Conservation (phyloP, 306 rosid species). For the Dalbergia cochinchinensis region DNA sequence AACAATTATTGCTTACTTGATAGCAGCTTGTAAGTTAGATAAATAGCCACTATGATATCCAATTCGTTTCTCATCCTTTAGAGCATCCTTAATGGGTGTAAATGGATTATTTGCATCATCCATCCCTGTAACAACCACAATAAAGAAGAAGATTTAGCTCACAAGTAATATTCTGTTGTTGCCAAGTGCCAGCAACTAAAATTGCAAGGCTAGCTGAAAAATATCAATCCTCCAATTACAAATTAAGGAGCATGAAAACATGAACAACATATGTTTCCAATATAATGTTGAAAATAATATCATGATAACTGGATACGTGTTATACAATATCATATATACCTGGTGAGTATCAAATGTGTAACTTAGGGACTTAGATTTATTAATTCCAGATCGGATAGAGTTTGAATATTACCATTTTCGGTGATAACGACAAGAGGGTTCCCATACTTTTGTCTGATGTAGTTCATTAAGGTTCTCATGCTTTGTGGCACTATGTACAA, state of each 20-base stretch:
- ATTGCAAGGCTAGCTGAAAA: too few species aligned
- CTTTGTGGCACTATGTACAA: slow-evolving; percentile 88
- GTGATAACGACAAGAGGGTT: slow-evolving; percentile 85
- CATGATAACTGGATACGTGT: neutral
- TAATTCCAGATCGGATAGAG: slow-evolving; percentile 1
- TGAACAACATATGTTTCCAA: neutral
- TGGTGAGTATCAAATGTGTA: neutral
- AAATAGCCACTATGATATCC: slow-evolving; percentile 78
- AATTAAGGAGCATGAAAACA: neutral
- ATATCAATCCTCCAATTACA: neutral
- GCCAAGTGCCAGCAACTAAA: too few species aligned
- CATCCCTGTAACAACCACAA: slow-evolving; percentile 70
- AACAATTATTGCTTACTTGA: slow-evolving; percentile 45
- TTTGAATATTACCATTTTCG: slow-evolving; percentile 78
- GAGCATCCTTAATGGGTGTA: slow-evolving; percentile 64
- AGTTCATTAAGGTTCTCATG: slow-evolving; percentile 85
- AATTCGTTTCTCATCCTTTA: slow-evolving; percentile 84
- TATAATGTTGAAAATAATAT: neutral
- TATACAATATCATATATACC: neutral
- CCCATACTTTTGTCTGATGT: slow-evolving; percentile 80
- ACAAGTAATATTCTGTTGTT: neutral
- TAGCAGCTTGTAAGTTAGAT: slow-evolving; percentile 65
- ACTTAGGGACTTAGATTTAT: slow-evolving; percentile 10
- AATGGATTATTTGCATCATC: slow-evolving; percentile 76
- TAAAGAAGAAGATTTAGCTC: slow-evolving; percentile 33